Conservation (phyloP, 306 rosid species). For the Quercus aquifolioides region DNA sequence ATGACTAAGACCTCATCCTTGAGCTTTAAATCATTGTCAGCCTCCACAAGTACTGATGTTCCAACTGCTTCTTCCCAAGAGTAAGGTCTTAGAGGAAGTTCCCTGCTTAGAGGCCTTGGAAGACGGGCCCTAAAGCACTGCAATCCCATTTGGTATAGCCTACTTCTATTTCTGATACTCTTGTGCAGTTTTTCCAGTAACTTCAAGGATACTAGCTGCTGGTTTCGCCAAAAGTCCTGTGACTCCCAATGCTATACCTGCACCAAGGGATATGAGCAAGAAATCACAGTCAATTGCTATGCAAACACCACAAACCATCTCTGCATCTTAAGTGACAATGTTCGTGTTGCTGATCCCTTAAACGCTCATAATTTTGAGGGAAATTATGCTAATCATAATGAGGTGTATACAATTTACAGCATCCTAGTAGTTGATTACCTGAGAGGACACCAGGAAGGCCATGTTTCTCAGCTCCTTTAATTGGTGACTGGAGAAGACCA, state of each 20-base stretch:
- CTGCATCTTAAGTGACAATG: neutral
- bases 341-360: neutral
- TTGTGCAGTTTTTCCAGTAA: conserved; percentile 90
- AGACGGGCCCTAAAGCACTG: conserved; percentile 64
- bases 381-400: neutral
- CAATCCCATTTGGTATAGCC: conserved; percentile 54
- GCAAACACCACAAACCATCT: neutral
- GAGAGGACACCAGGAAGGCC: conserved; percentile 97
- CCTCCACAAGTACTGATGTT: conserved; percentile 61
- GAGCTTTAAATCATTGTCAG: conserved; percentile 55
- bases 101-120: conserved; percentile 66
- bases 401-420: conserved; percentile 1
- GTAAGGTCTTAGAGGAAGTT: conserved; percentile 67
- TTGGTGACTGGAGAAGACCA: conserved; percentile 93
- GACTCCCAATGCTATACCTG: conserved; percentile 89
- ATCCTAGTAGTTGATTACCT: conserved; percentile 40
- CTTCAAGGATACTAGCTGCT: conserved; percentile 94
- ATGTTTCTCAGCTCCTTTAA: conserved; percentile 94
- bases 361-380: neutral
- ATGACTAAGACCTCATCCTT: conserved; percentile 63
- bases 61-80: conserved; percentile 97
- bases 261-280: conserved; percentile 20
- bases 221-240: conserved; percentile 95
- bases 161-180: conserved; percentile 88
- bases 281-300: conserved; percentile 14